Percentiles rank a stretch among this genome's conserved stretches.
Conservation (phyloP, 108 stramenopile genomes). For the Discostella pseudostelligera region DNA sequence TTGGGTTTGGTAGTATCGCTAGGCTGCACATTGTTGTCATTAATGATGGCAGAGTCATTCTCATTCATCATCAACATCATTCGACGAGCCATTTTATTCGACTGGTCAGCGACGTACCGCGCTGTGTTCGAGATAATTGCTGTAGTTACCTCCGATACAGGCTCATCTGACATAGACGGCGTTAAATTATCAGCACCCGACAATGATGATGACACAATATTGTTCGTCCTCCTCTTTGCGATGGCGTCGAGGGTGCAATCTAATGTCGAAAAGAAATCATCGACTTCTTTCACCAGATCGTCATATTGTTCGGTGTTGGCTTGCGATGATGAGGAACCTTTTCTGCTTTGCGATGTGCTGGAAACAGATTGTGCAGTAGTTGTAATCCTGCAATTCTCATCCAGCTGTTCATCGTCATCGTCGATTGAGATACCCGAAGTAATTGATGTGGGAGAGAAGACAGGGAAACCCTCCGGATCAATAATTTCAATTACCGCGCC, state of each 20-base stretch:
- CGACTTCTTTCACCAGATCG: not conserved
- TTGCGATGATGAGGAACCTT: not conserved
- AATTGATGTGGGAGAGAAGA: no score
- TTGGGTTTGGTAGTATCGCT: not conserved
- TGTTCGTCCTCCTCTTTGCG: not conserved
- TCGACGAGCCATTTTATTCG: conserved; percentile 7
- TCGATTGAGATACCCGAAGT: no score
- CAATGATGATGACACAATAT: no score
- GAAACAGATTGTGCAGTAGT: no score
- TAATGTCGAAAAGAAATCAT: not conserved
- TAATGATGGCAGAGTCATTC: not conserved
- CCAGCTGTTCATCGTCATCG: no score
- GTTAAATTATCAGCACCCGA: no score
- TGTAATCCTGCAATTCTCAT: no score
- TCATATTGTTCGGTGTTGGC: not conserved
- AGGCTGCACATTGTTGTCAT: not conserved
- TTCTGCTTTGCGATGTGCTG: no score
- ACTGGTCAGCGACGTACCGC: conserved; percentile 6
- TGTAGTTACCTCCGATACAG: not conserved
- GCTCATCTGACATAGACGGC: no score
- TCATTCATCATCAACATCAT: conserved; percentile 5
- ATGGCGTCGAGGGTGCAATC: not conserved
- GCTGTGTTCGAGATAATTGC: conserved; percentile 24
- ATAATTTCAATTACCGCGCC: conserved; percentile 7
- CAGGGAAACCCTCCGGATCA: conserved; percentile 15